Percentiles rank a stretch among this genome's conserved stretches.
Evolutionary conservation across 1,284 basidiomycete genomes (phyloP).

Genomic region (Ceratobasidium sp.): DNA sequence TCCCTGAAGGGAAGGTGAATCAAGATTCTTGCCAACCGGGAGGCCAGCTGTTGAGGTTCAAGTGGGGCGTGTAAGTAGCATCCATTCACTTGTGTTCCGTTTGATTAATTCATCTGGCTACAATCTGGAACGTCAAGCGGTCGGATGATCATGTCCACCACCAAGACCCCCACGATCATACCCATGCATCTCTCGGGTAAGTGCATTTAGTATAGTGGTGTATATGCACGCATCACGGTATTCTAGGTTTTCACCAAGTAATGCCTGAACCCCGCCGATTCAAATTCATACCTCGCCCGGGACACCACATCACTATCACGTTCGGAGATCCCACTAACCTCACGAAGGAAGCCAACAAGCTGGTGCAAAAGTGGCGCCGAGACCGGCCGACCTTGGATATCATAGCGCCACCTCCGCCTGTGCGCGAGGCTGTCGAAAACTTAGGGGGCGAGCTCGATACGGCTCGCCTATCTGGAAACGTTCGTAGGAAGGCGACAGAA

Average conservation of each 20-base stretch:
- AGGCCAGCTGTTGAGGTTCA: slow-evolving; percentile 79
- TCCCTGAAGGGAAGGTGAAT: slow-evolving; percentile 92
- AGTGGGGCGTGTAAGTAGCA: slow-evolving; percentile 91
- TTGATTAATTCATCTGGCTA: slow-evolving; percentile 44
- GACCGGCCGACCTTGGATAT: slow-evolving; percentile 10
- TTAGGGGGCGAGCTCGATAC: slow-evolving; percentile 31
- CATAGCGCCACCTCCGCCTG: not conserved
- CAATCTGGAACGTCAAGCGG: slow-evolving; percentile 58
- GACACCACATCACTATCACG: slow-evolving; percentile 69
- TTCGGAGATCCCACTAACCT: slow-evolving; percentile 74
- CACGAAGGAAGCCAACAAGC: slow-evolving; percentile 57
- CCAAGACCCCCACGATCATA: slow-evolving; percentile 80
- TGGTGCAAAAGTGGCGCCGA: slow-evolving; percentile 47
- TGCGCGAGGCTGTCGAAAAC: slow-evolving; percentile 10
- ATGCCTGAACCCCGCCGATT: slow-evolving; percentile 86
- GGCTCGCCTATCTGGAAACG: slow-evolving; percentile 33
- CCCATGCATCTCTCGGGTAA: slow-evolving; percentile 92
- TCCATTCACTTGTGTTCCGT: slow-evolving; percentile 14
- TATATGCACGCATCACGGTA: slow-evolving; percentile 8
- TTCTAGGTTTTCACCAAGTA: slow-evolving; percentile 81
- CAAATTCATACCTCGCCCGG: slow-evolving; percentile 75
- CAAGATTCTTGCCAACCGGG: slow-evolving; percentile 70
- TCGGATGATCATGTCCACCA: slow-evolving; percentile 83
- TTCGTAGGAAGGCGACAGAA: slow-evolving; percentile 43
- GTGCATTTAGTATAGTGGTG: slow-evolving; percentile 46